Conservation (phyloP, 2,329 filamentous ascomycete genomes). For the Nectriaceae sp. region DNA sequence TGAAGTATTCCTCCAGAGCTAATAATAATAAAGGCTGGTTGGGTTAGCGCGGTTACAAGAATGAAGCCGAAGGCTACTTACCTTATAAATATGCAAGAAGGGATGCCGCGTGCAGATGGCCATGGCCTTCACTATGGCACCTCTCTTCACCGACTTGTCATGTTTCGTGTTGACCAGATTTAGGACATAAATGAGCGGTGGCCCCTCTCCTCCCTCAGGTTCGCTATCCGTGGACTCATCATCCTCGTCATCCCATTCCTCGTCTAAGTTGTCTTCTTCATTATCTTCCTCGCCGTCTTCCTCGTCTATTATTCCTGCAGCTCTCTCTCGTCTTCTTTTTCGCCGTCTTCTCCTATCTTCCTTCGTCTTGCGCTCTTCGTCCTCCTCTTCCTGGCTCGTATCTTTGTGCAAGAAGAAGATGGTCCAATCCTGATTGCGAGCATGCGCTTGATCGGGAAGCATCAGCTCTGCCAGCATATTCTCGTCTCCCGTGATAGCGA, state of each 20-base stretch:
- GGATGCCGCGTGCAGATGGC: conserved; percentile 97
- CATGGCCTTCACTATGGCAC: conserved; percentile 96
- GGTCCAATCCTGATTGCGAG: conserved; percentile 96
- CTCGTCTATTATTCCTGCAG: conserved; percentile 49
- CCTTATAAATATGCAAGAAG: conserved; percentile 98
- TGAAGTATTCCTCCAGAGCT: conserved; percentile 96
- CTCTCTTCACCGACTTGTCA: conserved; percentile 89
- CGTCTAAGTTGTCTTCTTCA: conserved; percentile 46
- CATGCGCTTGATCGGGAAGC: conserved; percentile 95
- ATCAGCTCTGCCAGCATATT: conserved; percentile 98
- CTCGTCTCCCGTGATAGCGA: conserved; percentile 93
- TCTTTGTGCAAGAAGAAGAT: conserved; percentile 99
- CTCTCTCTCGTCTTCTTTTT: conserved; percentile 53
- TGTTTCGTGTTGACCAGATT: conserved; percentile 98
- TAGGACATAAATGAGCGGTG: conserved; percentile 92
- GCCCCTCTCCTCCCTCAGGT: conserved; percentile 74
- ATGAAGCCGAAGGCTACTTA: conserved; percentile 37
- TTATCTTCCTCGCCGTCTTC: conserved; percentile 44
- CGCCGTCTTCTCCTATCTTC: conserved; percentile 54
- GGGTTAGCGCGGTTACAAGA: background rate
- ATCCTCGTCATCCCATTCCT: conserved; percentile 52
- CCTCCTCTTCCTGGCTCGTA: conserved; percentile 79
- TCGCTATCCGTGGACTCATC: conserved; percentile 61
- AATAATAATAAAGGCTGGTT: conserved; percentile 83
- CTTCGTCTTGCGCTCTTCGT: conserved; percentile 64